These are phyloP conservation scores for Astrothelium subdiscretum DNA, from an alignment of 495 filamentous ascomycete species.

Conservation along the genomic window DNA sequence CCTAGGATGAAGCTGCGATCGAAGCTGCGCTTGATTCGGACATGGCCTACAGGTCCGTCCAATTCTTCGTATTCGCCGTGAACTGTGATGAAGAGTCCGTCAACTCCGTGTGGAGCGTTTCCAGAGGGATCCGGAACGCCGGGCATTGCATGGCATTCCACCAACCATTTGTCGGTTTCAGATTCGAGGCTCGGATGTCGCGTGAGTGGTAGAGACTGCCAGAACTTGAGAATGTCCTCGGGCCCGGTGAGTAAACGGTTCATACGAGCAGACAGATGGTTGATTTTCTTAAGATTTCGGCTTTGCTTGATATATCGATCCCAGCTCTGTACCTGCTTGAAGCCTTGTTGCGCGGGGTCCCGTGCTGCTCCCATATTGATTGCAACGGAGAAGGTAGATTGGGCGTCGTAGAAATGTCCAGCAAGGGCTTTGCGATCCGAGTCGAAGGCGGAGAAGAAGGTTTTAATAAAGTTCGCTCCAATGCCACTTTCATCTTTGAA, in stretches of 20 bases:
- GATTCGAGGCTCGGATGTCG: slow-evolving; percentile 57
- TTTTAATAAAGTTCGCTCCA: slow-evolving; percentile 59
- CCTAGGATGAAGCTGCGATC: slow-evolving; percentile 76
- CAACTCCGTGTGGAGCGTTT: slow-evolving; percentile 50
- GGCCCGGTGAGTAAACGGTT: slow-evolving; percentile 53
- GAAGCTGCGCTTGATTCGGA: slow-evolving; percentile 58
- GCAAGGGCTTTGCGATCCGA: slow-evolving; percentile 51
- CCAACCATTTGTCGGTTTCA: slow-evolving; percentile 56
- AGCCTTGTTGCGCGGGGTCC: slow-evolving; percentile 28
- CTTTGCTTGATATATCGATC: slow-evolving; percentile 67
- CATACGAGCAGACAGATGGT: slow-evolving; percentile 43
- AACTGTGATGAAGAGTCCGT: slow-evolving; percentile 66
- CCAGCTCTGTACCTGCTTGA: slow-evolving; percentile 38
- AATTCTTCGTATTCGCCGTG: slow-evolving; percentile 78
- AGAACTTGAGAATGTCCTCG: slow-evolving; percentile 54
- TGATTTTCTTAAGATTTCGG: slow-evolving; percentile 66
- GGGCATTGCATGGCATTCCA: slow-evolving; percentile 71
- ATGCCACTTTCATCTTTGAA: slow-evolving; percentile 69
- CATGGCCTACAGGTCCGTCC: slow-evolving; percentile 39
- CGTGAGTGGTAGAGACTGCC: slow-evolving; percentile 59
- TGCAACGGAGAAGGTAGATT: slow-evolving; percentile 67
- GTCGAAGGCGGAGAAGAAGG: slow-evolving; percentile 69
- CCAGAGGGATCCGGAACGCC: slow-evolving; percentile 61
- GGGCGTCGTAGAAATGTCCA: slow-evolving; percentile 59
- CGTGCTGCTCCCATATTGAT: slow-evolving; percentile 55